Percentiles rank a stretch among this genome's conserved stretches.
Evolutionary conservation across 768 basidiomycete genomes (phyloP).

Genomic region (Boletus edulis): DNA sequence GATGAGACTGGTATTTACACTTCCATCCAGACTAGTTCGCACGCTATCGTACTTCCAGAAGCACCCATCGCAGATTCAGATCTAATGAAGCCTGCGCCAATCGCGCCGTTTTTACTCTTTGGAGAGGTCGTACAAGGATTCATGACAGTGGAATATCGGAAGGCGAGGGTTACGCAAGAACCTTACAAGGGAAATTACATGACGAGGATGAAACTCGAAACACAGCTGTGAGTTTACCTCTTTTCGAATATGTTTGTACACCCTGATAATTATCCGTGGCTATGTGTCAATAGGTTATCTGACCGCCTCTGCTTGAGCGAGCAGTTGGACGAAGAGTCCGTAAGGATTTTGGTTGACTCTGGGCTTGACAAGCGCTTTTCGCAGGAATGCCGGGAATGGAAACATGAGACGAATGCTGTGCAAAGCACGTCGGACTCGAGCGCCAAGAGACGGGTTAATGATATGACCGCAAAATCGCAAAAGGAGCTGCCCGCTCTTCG

Average conservation of each 20-base stretch:
- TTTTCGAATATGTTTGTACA: not conserved
- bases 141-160: conserved; percentile 30
- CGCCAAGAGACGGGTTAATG: not conserved
- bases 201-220: conserved; percentile 11
- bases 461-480: not conserved
- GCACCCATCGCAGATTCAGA: conserved; percentile 3
- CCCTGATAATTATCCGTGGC: not conserved
- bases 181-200: not conserved
- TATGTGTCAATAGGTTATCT: conserved; percentile 10
- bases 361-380: conserved; percentile 32
- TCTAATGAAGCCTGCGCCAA: not conserved
- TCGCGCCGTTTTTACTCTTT: conserved; percentile 31
- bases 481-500: conserved; percentile 4
- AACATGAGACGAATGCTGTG: conserved; percentile 6
- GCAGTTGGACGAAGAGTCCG: conserved; percentile 20
- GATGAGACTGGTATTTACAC: not conserved
- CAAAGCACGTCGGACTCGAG: not conserved
- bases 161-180: conserved; percentile 7
- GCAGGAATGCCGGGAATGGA: conserved; percentile 23
- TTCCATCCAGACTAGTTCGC: conserved; percentile 10
- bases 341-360: conserved; percentile 25
- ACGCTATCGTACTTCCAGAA: conserved; percentile 8
- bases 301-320: conserved; percentile 25
- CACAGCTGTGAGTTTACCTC: conserved; percentile 16
- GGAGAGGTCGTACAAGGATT: conserved; percentile 44